phyloP scores from a whole-genome alignment of 2,329 filamentous ascomycete genomes.

The Trichoderma hamatum region DNA sequence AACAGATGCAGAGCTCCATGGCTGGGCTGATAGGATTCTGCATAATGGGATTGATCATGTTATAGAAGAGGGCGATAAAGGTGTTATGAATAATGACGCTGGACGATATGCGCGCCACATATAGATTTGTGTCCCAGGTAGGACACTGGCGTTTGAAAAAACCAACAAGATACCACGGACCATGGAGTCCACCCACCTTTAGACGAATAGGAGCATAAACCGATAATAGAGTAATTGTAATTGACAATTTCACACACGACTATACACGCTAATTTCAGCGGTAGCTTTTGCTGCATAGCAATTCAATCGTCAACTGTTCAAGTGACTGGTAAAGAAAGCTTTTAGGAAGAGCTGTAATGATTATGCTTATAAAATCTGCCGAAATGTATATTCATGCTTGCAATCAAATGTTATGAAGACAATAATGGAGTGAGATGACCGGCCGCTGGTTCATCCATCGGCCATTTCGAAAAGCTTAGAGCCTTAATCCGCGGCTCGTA shows the following conservation, averaged over 20 bases:
- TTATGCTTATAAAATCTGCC: neutral
- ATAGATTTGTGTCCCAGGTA: conserved; percentile 31
- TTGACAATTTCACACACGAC: conserved; percentile 18
- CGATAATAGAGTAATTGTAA: conserved; percentile 27
- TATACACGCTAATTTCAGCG: neutral
- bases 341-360: neutral
- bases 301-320: neutral
- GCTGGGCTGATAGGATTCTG: conserved; percentile 43
- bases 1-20: conserved; percentile 41
- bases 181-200: conserved; percentile 11
- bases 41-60: conserved; percentile 42
- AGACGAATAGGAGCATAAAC: conserved; percentile 15
- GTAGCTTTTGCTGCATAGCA: neutral
- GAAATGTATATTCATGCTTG: neutral
- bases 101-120: conserved; percentile 26
- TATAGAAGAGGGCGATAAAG: conserved; percentile 31
- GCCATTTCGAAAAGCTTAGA: neutral
- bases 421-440: neutral
- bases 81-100: conserved; percentile 27
- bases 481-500: neutral
- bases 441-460: neutral
- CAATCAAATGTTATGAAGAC: neutral
- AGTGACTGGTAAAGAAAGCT: neutral
- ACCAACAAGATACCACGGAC: conserved; percentile 31
- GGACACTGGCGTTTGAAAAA: conserved; percentile 31